phyloP scores from a whole-genome alignment of 73 alveolate genomes.

The Paramecium pentaurelia region DNA sequence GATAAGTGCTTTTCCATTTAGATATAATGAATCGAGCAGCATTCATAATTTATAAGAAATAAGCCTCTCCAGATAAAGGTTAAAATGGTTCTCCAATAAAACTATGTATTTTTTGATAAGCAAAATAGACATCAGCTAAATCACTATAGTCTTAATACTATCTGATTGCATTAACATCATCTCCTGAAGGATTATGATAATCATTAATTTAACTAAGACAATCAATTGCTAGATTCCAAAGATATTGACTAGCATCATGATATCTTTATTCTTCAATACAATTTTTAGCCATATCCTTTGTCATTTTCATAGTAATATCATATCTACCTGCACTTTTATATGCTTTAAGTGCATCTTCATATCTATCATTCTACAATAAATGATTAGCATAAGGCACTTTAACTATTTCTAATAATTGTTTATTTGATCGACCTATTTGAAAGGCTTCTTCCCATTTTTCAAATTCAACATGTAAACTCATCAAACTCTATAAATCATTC shows the following conservation, averaged over 20 bases:
- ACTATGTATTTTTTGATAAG: slow-evolving; percentile 18
- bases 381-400: slow-evolving; percentile 48
- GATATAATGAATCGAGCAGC: slow-evolving; percentile 53
- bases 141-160: slow-evolving; percentile 2
- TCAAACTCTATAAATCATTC: neutral
- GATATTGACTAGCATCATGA: slow-evolving; percentile 37
- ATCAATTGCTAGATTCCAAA: slow-evolving; percentile 54
- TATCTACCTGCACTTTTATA: slow-evolving; percentile 44
- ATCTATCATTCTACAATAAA: slow-evolving; percentile 32
- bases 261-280: slow-evolving; percentile 47
- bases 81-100: slow-evolving; percentile 54
- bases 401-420: slow-evolving; percentile 14
- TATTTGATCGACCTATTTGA: slow-evolving; percentile 25
- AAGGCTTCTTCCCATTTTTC: slow-evolving; percentile 59
- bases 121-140: slow-evolving; percentile 26
- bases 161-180: neutral
- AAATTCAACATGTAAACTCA: slow-evolving; percentile 41
- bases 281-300: slow-evolving; percentile 40
- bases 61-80: slow-evolving; percentile 37
- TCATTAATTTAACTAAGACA: neutral
- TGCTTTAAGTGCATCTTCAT: slow-evolving; percentile 56
- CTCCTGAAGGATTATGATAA: neutral
- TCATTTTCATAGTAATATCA: slow-evolving; percentile 50
- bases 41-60: slow-evolving; percentile 21
- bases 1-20: slow-evolving; percentile 35